These are phyloP conservation scores for Endoconidiophora polonica DNA, from an alignment of 2,329 filamentous ascomycete species.

Conservation along the genomic window DNA sequence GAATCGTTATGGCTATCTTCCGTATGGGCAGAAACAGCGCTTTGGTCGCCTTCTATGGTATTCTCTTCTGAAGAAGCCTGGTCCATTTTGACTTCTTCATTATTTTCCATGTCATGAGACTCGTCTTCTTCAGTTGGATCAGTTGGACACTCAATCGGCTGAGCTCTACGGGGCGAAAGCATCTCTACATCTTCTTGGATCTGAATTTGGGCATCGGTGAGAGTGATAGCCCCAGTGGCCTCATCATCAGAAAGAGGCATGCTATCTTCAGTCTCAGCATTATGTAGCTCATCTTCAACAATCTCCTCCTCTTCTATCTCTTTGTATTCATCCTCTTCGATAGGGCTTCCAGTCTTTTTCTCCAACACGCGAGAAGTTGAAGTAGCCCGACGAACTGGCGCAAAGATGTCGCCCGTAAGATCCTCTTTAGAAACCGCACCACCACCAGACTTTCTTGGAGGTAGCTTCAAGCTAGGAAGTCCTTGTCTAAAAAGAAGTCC, in stretches of 20 bases:
- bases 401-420: conserved; percentile 12
- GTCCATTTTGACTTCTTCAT: neutral
- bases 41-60: neutral
- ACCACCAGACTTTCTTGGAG: conserved; percentile 5
- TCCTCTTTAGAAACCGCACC: conserved; percentile 5
- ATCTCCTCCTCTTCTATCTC: conserved; percentile 14
- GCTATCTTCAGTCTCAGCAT: conserved; percentile 6
- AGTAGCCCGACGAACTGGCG: conserved; percentile 9
- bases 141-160: neutral
- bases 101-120: neutral
- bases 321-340: conserved; percentile 4
- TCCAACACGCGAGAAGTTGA: conserved; percentile 2
- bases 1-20: neutral
- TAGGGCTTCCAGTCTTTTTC: neutral
- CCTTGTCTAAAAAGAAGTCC: conserved; percentile 7
- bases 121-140: neutral
- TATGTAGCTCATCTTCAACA: conserved; percentile 3
- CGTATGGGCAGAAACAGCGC: neutral
- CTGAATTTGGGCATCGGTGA: conserved; percentile 8
- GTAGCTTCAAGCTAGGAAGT: conserved; percentile 11
- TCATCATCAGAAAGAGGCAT: conserved; percentile 11
- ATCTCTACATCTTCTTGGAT: conserved; percentile 9
- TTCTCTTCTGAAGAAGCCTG: neutral
- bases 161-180: conserved; percentile 4
- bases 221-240: conserved; percentile 9